Base-by-base conservation (phyloP, 2,329 filamentous ascomycete species). In the Gnomoniopsis sp. region DNA sequence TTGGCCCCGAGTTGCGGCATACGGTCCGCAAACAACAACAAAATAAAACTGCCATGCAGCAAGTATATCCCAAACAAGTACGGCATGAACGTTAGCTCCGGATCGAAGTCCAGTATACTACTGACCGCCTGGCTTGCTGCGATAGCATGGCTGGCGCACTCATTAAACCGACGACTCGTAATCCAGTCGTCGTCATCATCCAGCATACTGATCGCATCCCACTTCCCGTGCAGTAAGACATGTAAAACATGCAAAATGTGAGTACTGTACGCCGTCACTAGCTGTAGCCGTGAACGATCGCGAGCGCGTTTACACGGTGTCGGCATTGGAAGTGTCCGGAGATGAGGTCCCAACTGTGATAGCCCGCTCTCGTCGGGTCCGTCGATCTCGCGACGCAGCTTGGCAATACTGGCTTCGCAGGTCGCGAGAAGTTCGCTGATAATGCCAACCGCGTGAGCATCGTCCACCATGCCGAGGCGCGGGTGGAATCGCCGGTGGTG, bases 21-120 rank as follows among this genome's bases (percentile, higher is more conserved):
- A 8, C 77, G 72, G 61, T 81, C 79, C 10, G 77, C 77, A 52
- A 81, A 78, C 0, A 81, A 65, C 3, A 81, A 68, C 6, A 81
- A 68, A 21, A 80, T 76, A 51, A 81, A 79, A 61, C 77, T 80
- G 0, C 79, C 78, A 53, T 80, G 78, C 3, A 81, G 69, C 0
- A 82, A 69, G 57, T 82, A 83, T 8, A 81, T 80, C 1, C 79
- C 78, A 53, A 81, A 80, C 3, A 81, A 69, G 63, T 80, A 81
- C 1, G 79, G 77, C 76, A 81, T 81, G 53, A 81, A 81, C 0
- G 74, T 76, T 34, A 81, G 69, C 60, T 81, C 78, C 3, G 76
- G 77, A 61, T 82, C 79, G n/a, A 75, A 69, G 2, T 71, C 68
- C 7, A 82, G 68, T 53, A 82, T 80, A 10, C 74, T 69, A 15